These are phyloP conservation scores for Spathaspora sp. DNA, from an alignment of 805 yeast genomes.

Conservation along the genomic window DNA sequence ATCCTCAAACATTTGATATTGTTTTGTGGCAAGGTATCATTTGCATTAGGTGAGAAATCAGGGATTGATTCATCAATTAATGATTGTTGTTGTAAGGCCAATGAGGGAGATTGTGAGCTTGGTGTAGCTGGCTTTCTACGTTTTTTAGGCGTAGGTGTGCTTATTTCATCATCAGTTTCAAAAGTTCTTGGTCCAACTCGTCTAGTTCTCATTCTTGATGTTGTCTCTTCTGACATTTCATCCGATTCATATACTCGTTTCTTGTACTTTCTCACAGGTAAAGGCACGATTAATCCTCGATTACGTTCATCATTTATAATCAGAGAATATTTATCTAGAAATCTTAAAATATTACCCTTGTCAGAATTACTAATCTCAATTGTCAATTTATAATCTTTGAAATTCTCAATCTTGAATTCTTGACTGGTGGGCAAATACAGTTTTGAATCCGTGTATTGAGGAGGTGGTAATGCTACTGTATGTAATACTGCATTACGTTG, in stretches of 20 bases:
- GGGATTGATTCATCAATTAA: conserved; percentile 68
- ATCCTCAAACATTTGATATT: conserved; percentile 73
- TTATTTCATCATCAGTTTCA: conserved; percentile 10
- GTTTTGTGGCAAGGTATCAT: conserved; percentile 55
- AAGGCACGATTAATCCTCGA: neutral
- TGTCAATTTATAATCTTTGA: conserved; percentile 42
- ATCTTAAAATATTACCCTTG: conserved; percentile 48
- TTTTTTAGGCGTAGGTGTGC: conserved; percentile 29
- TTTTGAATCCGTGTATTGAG: conserved; percentile 8
- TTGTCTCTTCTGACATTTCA: conserved; percentile 13
- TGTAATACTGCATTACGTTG: conserved; percentile 15
- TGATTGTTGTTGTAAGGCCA: conserved; percentile 41
- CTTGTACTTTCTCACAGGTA: conserved; percentile 14
- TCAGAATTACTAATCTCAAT: conserved; percentile 47
- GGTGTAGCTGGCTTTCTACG: conserved; percentile 33
- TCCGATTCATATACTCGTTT: conserved; percentile 25
- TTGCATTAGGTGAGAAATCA: conserved; percentile 74
- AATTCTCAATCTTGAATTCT: conserved; percentile 48
- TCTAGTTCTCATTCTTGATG: conserved; percentile 58
- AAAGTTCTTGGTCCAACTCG: conserved; percentile 36
- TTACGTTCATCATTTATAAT: conserved; percentile 13
- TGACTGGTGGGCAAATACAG: conserved; percentile 16
- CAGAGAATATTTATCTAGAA: conserved; percentile 49
- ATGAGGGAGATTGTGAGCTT: conserved; percentile 30
- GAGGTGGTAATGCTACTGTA: conserved; percentile 1